Conservation (phyloP, 306 rosid genomes). For the Vachellia collinsii region DNA sequence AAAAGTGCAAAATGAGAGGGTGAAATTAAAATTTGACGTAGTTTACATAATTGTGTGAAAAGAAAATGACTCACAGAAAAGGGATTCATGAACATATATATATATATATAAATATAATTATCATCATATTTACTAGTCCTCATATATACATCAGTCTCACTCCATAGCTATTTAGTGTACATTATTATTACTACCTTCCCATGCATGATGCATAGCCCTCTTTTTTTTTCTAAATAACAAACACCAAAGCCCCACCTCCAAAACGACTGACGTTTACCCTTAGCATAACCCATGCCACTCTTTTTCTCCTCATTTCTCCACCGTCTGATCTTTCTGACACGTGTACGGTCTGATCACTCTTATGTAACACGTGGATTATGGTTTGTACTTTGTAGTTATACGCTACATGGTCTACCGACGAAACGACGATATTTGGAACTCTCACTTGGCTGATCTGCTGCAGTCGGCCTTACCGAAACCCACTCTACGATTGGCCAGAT, state of each 20-base stretch:
- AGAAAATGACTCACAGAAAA: neutral
- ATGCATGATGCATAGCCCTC: slow-evolving; percentile 24
- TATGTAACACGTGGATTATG: slow-evolving; percentile 22
- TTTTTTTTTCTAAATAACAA: neutral
- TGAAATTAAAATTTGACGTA: neutral
- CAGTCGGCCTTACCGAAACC: slow-evolving; percentile 87
- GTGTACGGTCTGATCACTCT: neutral
- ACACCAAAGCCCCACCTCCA: slow-evolving; percentile 36
- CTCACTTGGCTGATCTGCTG: slow-evolving; percentile 41
- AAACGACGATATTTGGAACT: neutral
- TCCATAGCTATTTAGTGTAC: slow-evolving; percentile 26
- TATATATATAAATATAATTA: neutral
- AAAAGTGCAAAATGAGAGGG: neutral
- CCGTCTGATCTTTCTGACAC: slow-evolving; percentile 11
- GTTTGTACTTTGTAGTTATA: neutral
- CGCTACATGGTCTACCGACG: neutral
- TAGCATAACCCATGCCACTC: slow-evolving; percentile 9
- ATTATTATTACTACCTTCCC: slow-evolving; percentile 37
- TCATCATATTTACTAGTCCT: slow-evolving; percentile 24
- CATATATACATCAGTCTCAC: slow-evolving; percentile 47
- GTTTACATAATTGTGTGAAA: neutral
- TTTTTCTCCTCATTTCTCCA: slow-evolving; percentile 22
- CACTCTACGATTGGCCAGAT: slow-evolving; percentile 56
- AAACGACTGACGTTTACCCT: slow-evolving; percentile 45
- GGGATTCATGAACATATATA: neutral